Conservation (phyloP, 2,329 filamentous ascomycete species). For the Coniochaeta hoffmannii region DNA sequence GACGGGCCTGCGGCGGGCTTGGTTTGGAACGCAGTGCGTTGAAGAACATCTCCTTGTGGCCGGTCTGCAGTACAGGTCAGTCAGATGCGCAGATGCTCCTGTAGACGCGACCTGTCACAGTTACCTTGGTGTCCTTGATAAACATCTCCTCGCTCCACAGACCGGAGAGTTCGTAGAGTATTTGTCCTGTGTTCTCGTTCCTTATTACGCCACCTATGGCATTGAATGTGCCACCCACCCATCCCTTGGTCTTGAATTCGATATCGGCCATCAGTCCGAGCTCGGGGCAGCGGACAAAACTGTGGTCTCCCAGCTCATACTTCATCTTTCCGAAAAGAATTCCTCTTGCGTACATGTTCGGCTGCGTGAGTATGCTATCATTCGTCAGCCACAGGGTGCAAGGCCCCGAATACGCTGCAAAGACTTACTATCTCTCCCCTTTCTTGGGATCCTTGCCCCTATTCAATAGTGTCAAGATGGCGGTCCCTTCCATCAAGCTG, state of each 20-base stretch:
- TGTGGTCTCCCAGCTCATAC: constrained; percentile 95
- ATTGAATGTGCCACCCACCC: constrained; percentile 94
- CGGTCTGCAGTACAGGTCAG: constrained; percentile 50
- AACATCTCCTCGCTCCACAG: constrained; percentile 94
- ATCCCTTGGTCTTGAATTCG: constrained; percentile 98
- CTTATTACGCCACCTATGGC: constrained; percentile 89
- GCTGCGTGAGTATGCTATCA: constrained; percentile 79
- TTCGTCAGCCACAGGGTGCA: not conserved
- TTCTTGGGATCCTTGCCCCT: constrained; percentile 55
- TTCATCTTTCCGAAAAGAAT: constrained; percentile 99
- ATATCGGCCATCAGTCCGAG: constrained; percentile 80
- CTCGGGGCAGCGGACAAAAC: constrained; percentile 85
- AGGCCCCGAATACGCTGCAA: not conserved
- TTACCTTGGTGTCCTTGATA: constrained; percentile 72
- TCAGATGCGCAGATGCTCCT: not conserved
- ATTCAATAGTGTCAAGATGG: constrained; percentile 76
- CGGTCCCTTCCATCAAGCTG: constrained; percentile 96
- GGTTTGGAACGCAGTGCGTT: constrained; percentile 74
- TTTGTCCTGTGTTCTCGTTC: constrained; percentile 77
- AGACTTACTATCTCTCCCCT: constrained; percentile 79
- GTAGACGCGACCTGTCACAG: not conserved
- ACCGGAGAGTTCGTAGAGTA: constrained; percentile 85
- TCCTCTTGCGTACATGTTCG: constrained; percentile 97
- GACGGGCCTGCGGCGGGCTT: constrained; percentile 64
- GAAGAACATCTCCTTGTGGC: constrained; percentile 84